Percentiles rank a stretch among this genome's conserved stretches.
Evolutionary conservation across 441 rosid species (phyloP).

Genomic region (Jatropha multifida): DNA sequence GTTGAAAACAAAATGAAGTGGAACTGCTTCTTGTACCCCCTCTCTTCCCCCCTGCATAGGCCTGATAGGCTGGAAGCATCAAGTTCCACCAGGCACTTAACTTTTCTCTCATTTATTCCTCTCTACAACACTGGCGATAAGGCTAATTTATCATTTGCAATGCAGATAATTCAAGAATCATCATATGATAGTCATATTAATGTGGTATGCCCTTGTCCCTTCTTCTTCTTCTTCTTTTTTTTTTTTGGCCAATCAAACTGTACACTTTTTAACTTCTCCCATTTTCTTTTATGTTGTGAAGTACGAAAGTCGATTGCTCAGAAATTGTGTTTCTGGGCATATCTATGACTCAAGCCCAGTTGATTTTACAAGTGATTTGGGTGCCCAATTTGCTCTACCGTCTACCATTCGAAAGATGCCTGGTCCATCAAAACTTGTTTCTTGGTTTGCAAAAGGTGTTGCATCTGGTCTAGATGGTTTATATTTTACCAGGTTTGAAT

Average conservation of each 20-base stretch:
- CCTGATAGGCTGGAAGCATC: neutral
- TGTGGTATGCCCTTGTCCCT: constrained; percentile 24
- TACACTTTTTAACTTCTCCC: neutral
- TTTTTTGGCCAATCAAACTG: neutral
- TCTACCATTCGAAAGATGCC: constrained; percentile 64
- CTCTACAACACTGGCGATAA: neutral
- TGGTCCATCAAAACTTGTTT: constrained; percentile 63
- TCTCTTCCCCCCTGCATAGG: neutral
- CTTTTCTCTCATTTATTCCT: neutral
- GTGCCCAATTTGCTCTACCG: constrained; percentile 65
- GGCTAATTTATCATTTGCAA: constrained; percentile 11
- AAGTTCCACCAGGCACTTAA: neutral
- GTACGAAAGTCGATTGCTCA: constrained; percentile 66
- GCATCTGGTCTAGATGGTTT: constrained; percentile 75
- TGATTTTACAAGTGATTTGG: constrained; percentile 82
- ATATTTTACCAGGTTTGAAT: constrained; percentile 78
- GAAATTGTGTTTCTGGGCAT: constrained; percentile 77
- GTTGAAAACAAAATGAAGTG: neutral
- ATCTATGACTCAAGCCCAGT: constrained; percentile 85
- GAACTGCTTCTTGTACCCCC: neutral
- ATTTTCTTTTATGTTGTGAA: constrained; percentile 30
- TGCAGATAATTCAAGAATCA: constrained; percentile 70
- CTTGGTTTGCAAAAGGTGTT: constrained; percentile 80
- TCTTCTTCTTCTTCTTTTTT: neutral
- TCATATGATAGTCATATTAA: constrained; percentile 59